Conservation (phyloP, 768 basidiomycete genomes). For the Scleroderma bovista region DNA sequence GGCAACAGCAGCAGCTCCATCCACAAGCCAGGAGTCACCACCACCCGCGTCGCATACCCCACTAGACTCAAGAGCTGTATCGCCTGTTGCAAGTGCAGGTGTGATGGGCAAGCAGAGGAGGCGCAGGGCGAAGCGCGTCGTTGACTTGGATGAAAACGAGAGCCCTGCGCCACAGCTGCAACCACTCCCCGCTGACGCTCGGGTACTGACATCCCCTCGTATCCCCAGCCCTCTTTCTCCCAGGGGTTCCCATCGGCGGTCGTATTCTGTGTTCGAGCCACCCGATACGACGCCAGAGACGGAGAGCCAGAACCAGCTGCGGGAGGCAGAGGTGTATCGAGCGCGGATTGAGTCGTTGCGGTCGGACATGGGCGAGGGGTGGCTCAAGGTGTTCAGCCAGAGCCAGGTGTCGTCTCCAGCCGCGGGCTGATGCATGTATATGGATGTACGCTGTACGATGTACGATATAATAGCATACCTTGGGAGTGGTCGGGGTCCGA, state of each 20-base stretch:
- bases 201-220: constrained; percentile 15
- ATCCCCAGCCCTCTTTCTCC: constrained; percentile 12
- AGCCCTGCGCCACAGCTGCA: constrained; percentile 27
- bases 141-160: constrained; percentile 46
- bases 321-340: constrained; percentile 67
- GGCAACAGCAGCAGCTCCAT: constrained; percentile 19
- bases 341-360: constrained; percentile 76
- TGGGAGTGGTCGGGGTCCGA: constrained; percentile 26
- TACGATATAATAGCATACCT: neutral
- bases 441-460: constrained; percentile 2
- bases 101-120: constrained; percentile 41
- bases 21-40: no score
- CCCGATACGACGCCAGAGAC: constrained; percentile 15
- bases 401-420: constrained; percentile 31
- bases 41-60: constrained; percentile 5
- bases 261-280: constrained; percentile 51
- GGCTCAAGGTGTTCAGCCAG: constrained; percentile 81
- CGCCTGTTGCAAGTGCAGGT: constrained; percentile 40
- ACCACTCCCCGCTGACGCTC: constrained; percentile 1
- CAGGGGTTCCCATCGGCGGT: constrained; percentile 10
- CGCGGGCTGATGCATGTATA: constrained; percentile 18
- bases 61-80: constrained; percentile 33
- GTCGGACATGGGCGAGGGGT: constrained; percentile 85
- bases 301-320: constrained; percentile 26
- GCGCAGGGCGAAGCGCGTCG: constrained; percentile 71